Evolutionary conservation across 768 basidiomycete genomes (phyloP).

Genomic region (Sarcomyxa edulis): DNA sequence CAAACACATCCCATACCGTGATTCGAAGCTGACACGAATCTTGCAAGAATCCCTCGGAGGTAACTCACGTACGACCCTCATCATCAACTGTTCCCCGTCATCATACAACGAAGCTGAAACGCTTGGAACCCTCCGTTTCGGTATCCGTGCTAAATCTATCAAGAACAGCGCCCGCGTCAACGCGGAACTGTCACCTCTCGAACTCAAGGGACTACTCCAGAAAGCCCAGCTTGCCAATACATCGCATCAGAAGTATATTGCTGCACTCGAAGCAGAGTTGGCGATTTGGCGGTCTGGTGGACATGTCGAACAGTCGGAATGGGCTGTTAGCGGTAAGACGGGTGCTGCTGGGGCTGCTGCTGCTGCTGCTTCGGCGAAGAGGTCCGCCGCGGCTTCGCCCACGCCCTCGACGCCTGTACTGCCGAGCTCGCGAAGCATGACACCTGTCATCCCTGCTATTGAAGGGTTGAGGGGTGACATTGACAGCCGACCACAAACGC

Average conservation of each 20-base stretch:
- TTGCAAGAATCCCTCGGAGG: constrained; percentile 98
- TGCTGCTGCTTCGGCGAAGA: constrained; percentile 52
- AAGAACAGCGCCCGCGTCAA: constrained; percentile 99
- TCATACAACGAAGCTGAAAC: constrained; percentile 98
- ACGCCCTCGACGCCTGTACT: constrained; percentile 50
- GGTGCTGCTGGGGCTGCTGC: constrained; percentile 40
- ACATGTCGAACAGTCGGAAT: constrained; percentile 76
- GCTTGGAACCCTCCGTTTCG: constrained; percentile 94
- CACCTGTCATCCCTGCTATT: constrained; percentile 68
- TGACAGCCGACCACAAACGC: constrained; percentile 88
- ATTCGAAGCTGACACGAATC: constrained; percentile 98
- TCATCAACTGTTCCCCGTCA: constrained; percentile 98
- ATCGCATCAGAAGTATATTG: constrained; percentile 80
- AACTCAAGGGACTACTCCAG: constrained; percentile 87
- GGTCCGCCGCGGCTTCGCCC: constrained; percentile 61
- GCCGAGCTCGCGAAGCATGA: constrained; percentile 51
- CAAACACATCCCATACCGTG: constrained; percentile 96
- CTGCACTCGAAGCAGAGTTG: constrained; percentile 87
- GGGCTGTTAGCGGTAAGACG: constrained; percentile 68
- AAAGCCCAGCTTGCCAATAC: constrained; percentile 87
- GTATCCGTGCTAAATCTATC: constrained; percentile 99
- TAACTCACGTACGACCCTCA: constrained; percentile 92
- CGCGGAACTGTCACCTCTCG: constrained; percentile 92
- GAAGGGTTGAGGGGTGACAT: constrained; percentile 68
- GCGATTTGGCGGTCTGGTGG: constrained; percentile 87